Evolutionary conservation across 163 green algal species (phyloP), one percentile per base, ranked within the genome.

Genomic region (Coccomyxa subellipsoidea): DNA sequence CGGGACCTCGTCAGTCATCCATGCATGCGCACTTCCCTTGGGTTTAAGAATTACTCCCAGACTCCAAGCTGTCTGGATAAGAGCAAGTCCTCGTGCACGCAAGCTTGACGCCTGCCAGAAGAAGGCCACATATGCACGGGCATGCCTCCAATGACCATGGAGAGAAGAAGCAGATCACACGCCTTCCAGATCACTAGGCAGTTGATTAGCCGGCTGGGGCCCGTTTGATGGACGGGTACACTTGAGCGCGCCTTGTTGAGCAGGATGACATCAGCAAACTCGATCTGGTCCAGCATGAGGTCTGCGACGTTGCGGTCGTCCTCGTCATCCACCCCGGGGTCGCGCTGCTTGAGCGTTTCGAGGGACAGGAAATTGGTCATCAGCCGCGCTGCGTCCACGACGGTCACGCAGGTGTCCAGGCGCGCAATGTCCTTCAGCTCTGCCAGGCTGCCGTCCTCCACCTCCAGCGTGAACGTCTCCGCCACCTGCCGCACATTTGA

Each of bases 281-380:
- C 36, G 76, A 73, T 66, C 54, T 79, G 54, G 37, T 93, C 89
- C 40, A 95, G 80, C 77, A 96, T 71, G 69, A 96, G 89, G 71
- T 94, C 85, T 0, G 87, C 86, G 29, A 95, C 82, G 80, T 85
- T 92, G 78, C 91, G 84, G 40, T 90, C 85, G 39, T 91, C 90
- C 83, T 87, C 82, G 77, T 47, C 36, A 9, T 31, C 72, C 25
- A 32, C 72, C 15, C 36, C 31, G n/a, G 35, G 29, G 31, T 53
- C 72, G 36, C 32, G 31, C 72, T 79, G n/a, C 10, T 15, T 9
- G 15, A 79, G 72, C 32, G 72, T 36, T 8, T n/a, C 25, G 15
- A 36, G n/a, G 1, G 32, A 34, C 2, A 7, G 1, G n/a, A 79
- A 38, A n/a, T n/a, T 76, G 25, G n/a, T 38, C 38, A 29, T 59